Percentiles rank a stretch among this genome's conserved stretches.
Evolutionary conservation across 1,284 basidiomycete genomes (phyloP).

Genomic region (Puccinia hordei): DNA sequence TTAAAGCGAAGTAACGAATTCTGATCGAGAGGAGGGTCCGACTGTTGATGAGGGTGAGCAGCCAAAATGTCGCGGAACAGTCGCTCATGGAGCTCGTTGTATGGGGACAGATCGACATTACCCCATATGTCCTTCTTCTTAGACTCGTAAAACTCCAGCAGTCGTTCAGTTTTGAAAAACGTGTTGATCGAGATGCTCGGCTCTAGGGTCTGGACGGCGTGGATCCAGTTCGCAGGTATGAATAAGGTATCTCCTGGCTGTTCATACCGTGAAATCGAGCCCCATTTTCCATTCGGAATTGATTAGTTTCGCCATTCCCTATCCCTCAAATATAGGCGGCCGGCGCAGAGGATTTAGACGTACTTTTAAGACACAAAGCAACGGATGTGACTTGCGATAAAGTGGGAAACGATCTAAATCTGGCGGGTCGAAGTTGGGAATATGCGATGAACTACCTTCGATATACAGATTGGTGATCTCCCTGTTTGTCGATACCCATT

Average conservation of each 20-base stretch:
- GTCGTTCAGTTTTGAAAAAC: conserved; percentile 37
- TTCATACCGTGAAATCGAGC: background rate
- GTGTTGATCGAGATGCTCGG: conserved; percentile 46
- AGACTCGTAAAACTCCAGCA: background rate
- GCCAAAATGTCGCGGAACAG: background rate
- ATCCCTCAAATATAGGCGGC: background rate
- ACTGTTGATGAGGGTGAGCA: background rate
- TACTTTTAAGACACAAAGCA: conserved; percentile 37
- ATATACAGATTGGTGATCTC: conserved; percentile 45
- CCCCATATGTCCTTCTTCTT: conserved; percentile 46
- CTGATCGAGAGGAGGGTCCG: background rate
- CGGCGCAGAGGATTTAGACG: background rate
- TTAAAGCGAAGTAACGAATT: background rate
- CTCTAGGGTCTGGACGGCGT: conserved; percentile 45
- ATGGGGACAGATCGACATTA: conserved; percentile 28
- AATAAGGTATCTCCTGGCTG: conserved; percentile 48
- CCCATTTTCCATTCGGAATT: background rate
- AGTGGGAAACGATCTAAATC: conserved; percentile 47
- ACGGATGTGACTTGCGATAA: conserved; percentile 45
- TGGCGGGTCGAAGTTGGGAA: conserved; percentile 41
- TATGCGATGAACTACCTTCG: conserved; percentile 46
- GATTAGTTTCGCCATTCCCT: background rate
- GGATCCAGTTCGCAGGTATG: conserved; percentile 47
- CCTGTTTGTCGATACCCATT: conserved; percentile 3
- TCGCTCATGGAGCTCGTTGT: conserved; percentile 1